Conservation (phyloP, 495 filamentous ascomycete species). For the Gamarada debralockiae region DNA sequence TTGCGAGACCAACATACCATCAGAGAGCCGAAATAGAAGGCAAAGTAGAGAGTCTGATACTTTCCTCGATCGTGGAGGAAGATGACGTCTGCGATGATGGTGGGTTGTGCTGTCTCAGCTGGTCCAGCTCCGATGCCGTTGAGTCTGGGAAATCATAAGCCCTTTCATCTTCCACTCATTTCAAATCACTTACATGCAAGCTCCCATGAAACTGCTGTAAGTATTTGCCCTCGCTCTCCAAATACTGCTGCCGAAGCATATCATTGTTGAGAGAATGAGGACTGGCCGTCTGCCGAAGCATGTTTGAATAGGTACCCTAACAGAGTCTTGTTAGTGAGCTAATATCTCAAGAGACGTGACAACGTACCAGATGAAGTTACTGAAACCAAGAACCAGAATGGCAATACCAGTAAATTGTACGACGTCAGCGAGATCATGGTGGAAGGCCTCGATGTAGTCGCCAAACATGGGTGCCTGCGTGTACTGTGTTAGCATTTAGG, state of each 20-base stretch:
- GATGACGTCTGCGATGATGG: constrained; percentile 60
- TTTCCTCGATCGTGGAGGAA: constrained; percentile 62
- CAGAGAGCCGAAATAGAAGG: constrained; percentile 39
- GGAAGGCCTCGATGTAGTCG: constrained; percentile 23
- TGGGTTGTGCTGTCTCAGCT: constrained; percentile 52
- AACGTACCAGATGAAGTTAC: constrained; percentile 55
- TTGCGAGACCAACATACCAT: constrained; percentile 33
- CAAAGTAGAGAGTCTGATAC: constrained; percentile 63
- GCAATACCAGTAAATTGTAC: constrained; percentile 42
- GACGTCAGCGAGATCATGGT: constrained; percentile 12
- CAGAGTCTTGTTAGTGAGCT: background rate
- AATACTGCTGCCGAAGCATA: constrained; percentile 54
- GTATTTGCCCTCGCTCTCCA: constrained; percentile 55
- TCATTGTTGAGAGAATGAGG: constrained; percentile 49
- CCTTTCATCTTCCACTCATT: background rate
- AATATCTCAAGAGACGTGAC: background rate
- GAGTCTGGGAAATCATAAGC: constrained; percentile 25
- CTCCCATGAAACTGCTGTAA: constrained; percentile 61
- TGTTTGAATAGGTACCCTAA: constrained; percentile 52
- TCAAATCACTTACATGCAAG: constrained; percentile 37
- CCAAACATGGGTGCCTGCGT: constrained; percentile 25
- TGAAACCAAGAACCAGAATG: constrained; percentile 61
- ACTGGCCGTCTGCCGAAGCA: constrained; percentile 58
- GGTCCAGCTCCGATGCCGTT: constrained; percentile 61
- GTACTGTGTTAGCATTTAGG: background rate